Conservation (phyloP, 768 basidiomycete genomes). For the Suillus sp. region DNA sequence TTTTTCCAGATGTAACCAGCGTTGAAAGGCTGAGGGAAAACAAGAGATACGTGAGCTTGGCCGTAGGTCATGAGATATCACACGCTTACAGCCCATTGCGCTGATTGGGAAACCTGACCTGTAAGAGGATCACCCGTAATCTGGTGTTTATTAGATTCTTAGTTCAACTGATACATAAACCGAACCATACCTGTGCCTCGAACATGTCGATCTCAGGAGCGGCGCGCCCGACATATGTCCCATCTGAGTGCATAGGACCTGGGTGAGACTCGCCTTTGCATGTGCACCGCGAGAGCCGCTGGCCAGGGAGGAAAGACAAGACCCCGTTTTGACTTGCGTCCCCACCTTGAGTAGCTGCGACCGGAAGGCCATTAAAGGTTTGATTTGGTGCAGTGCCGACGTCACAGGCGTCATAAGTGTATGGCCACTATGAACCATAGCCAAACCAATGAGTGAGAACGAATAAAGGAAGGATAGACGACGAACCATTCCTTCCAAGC, state of each 20-base stretch:
- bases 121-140: conserved; percentile 46
- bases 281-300: conserved; percentile 84
- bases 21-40: conserved; percentile 66
- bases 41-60: not conserved
- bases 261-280: conserved; percentile 83
- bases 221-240: conserved; percentile 75
- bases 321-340: conserved; percentile 44
- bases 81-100: conserved; percentile 73
- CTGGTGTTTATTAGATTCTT: conserved; percentile 37
- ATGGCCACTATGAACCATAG: conserved; percentile 53
- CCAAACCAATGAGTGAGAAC: conserved; percentile 2
- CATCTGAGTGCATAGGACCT: conserved; percentile 74
- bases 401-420: conserved; percentile 75
- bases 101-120: conserved; percentile 79
- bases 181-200: conserved; percentile 62
- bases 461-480: not conserved
- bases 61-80: conserved; percentile 13
- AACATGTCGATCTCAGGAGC: conserved; percentile 93
- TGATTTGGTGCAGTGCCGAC: conserved; percentile 85
- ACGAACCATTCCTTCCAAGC: conserved; percentile 51
- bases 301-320: conserved; percentile 79
- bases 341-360: conserved; percentile 61
- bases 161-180: conserved; percentile 12
- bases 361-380: conserved; percentile 67
- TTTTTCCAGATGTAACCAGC: conserved; percentile 70